A percentile compares a stretch with the other conserved stretches of the same genome.
These are phyloP conservation scores for Colletotrichum horii DNA, from an alignment of 2,329 filamentous ascomycete species.

Conservation along the genomic window DNA sequence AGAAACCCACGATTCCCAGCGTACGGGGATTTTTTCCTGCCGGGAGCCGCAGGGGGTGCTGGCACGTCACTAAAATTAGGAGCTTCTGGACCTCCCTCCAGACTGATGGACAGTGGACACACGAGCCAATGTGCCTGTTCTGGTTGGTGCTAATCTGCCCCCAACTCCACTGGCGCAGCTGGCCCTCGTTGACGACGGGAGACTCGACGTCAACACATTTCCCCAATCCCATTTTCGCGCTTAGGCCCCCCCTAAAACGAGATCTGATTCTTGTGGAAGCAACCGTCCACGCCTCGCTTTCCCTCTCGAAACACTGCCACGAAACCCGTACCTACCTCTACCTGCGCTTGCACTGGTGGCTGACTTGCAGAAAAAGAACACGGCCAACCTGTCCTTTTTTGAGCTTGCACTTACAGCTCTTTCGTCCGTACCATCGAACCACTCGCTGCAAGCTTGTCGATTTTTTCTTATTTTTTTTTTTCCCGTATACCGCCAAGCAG, in stretches of 20 bases:
- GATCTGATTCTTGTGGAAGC: neutral
- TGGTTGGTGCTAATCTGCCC: neutral
- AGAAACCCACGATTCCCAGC: neutral
- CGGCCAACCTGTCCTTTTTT: slow-evolving; percentile 12
- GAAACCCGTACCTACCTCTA: neutral
- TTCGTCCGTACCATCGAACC: neutral
- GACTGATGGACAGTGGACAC: neutral
- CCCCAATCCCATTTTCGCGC: slow-evolving; percentile 7
- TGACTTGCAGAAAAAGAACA: neutral
- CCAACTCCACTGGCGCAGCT: neutral
- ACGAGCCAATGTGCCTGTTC: neutral
- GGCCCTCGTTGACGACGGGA: neutral
- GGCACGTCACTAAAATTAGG: slow-evolving; percentile 13
- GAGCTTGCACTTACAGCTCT: neutral
- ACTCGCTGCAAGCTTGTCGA: neutral
- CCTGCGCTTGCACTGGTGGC: neutral
- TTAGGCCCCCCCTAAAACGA: slow-evolving; percentile 6
- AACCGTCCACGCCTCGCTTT: neutral
- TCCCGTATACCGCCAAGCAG: neutral
- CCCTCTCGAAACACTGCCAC: slow-evolving; percentile 1
- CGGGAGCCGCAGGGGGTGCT: neutral
- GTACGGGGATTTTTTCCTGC: neutral
- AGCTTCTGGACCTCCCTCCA: neutral
- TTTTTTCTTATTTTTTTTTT: neutral
- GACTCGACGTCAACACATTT: slow-evolving; percentile 3